Conservation (phyloP, 1,284 basidiomycete species). For the Thecaphora thlaspeos region DNA sequence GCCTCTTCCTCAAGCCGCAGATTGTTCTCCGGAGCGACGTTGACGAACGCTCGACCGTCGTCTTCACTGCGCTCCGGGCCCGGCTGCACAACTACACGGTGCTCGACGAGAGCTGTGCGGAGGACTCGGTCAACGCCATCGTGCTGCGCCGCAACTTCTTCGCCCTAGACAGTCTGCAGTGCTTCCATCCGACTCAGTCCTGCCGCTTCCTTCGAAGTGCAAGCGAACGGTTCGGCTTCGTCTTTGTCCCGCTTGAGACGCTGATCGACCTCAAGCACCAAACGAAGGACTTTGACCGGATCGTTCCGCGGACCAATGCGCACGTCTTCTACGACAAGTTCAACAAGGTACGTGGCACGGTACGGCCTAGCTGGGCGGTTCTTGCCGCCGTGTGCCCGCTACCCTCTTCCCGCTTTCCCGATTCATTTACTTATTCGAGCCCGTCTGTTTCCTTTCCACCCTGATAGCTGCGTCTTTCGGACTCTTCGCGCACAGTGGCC, state of each 20-base stretch:
- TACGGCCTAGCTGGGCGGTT: too few relatives aligned
- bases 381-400: too few relatives aligned
- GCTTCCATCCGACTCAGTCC: slow-evolving; percentile 72
- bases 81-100: slow-evolving; percentile 79
- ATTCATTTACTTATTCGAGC: too few relatives aligned
- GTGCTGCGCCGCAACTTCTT: slow-evolving; percentile 82
- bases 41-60: slow-evolving; percentile 67
- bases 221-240: slow-evolving; percentile 55
- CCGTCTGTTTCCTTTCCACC: too few relatives aligned
- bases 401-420: too few relatives aligned
- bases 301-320: slow-evolving; percentile 85
- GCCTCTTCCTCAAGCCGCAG: slow-evolving; percentile 86
- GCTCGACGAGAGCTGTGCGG: slow-evolving; percentile 73
- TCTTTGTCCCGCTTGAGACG: slow-evolving; percentile 79
- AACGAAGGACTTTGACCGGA: slow-evolving; percentile 65
- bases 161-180: slow-evolving; percentile 76
- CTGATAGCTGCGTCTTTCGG: slow-evolving; percentile 64
- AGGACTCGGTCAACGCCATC: slow-evolving; percentile 80
- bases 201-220: slow-evolving; percentile 40
- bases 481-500: slow-evolving; percentile 65
- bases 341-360: too few relatives aligned
- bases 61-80: slow-evolving; percentile 79
- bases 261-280: slow-evolving; percentile 35
- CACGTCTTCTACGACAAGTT: slow-evolving; percentile 89
- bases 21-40: slow-evolving; percentile 74